Percentiles rank a stretch among this genome's conserved stretches.
These are phyloP conservation scores for Linnemannia exigua DNA, from an alignment of 192 early-diverging fungal species.

Conservation along the genomic window DNA sequence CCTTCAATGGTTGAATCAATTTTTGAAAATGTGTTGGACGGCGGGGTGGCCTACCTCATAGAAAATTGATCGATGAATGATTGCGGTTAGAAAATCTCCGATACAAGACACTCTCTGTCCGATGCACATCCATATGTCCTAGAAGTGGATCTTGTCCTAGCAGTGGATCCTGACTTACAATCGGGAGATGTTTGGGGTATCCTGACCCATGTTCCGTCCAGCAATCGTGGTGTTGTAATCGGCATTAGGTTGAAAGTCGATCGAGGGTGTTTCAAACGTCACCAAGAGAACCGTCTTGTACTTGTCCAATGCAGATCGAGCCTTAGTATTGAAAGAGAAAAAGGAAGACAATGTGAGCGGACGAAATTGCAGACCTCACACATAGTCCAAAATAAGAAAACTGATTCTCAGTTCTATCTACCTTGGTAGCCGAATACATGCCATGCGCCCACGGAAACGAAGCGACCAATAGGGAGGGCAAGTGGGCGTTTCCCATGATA, in stretches of 20 bases:
- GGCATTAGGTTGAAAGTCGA: conserved; percentile 70
- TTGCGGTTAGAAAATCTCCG: neutral
- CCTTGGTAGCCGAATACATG: conserved; percentile 65
- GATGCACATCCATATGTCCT: neutral
- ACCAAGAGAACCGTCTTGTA: conserved; percentile 71
- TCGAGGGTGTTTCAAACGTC: conserved; percentile 64
- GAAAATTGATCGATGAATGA: conserved; percentile 1
- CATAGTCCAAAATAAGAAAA: neutral
- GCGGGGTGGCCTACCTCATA: conserved; percentile 24
- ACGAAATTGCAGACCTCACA: neutral
- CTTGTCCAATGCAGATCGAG: conserved; percentile 69
- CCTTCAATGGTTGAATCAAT: conserved; percentile 12
- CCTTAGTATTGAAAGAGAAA: conserved; percentile 27
- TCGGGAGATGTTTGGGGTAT: conserved; percentile 37
- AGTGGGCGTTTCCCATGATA: conserved; percentile 78
- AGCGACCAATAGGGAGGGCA: conserved; percentile 71
- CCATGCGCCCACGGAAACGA: conserved; percentile 72
- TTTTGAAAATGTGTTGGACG: conserved; percentile 17
- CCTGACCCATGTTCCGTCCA: conserved; percentile 36
- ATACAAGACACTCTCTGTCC: neutral
- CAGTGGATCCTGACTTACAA: conserved; percentile 23
- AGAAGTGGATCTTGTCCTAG: neutral
- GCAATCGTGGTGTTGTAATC: conserved; percentile 67
- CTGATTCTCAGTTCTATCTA: neutral
- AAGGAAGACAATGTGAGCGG: neutral